Evolutionary conservation across 768 basidiomycete genomes (phyloP), one percentile per base, ranked within the genome.

Genomic region (Fomitopsis serialis): DNA sequence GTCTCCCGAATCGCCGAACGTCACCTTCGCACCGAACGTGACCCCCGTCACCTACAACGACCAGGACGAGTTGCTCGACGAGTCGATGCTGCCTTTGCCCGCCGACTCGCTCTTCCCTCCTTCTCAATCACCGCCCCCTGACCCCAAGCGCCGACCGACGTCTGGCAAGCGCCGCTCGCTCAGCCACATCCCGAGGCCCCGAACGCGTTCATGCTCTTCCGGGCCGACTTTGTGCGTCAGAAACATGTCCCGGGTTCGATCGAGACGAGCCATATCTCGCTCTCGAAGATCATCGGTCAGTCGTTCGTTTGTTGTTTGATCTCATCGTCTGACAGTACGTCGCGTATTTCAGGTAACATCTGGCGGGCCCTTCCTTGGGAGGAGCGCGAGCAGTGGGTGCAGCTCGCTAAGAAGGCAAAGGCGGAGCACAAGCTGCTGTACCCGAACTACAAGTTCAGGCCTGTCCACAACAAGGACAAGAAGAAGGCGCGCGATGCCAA

Each of bases 181-280:
- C 54, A 74, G 76, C 45, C 83, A 84, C 64, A 80, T 92, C 44
- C 85, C 84, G 34, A 82, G 91, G 10, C 92, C 92, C 78, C 87
- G 45, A 95, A 93, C 64, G 85, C 91, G 15, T 95, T 93, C 75
- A 91, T 92, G 72, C 74, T 92, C 55, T 92, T 82, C 66, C 83
- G 91, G 35, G 88, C 83, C 12, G 80, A 79, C 67, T 80, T 87
- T 44, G 65, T 71, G 13, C 65, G 64, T 22, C 75, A 77, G 47
- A 74, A 78, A 37, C 77, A 78, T 50, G 75, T 78, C 19, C 77
- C 77, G 9, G 77, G 77, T 0, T 72, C 75, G 10, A 77, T 78
- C 55, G 78, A 78, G 63, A 74, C 74, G 0, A 77, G 75, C 53
- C 77, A 78, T 54, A 73, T 72, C 9, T 75, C 75, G 0, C 67